Percentiles rank a stretch among this genome's conserved stretches.
Evolutionary conservation across 352 stramenopile species (phyloP).

Genomic region (Nothophytophthora sp.): DNA sequence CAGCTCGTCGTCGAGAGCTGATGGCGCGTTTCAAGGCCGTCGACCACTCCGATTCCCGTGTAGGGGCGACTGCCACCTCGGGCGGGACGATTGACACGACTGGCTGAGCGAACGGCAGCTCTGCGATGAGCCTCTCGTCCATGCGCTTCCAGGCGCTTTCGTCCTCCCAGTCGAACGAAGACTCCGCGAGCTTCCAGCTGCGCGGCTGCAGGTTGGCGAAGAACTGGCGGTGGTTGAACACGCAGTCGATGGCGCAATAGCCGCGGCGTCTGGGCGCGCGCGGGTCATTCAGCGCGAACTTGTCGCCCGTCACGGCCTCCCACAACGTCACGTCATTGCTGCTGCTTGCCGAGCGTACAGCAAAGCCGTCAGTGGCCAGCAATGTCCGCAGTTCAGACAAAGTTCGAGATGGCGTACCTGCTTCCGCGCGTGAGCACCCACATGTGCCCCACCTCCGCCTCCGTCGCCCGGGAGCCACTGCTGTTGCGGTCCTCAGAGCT

Average conservation of each 20-base stretch:
- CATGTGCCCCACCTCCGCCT: slow-evolving; percentile 58
- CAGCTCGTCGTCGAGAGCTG: slow-evolving; percentile 34
- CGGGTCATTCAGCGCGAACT: slow-evolving; percentile 30
- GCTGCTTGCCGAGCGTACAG: slow-evolving; percentile 12
- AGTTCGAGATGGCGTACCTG: slow-evolving; percentile 6
- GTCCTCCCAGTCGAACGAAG: slow-evolving; percentile 64
- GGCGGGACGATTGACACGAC: slow-evolving; percentile 32
- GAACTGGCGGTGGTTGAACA: slow-evolving; percentile 78
- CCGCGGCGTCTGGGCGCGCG: slow-evolving; percentile 20
- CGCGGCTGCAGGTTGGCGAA: slow-evolving; percentile 79
- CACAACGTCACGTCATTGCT: slow-evolving; percentile 52
- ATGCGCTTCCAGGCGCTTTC: slow-evolving; percentile 63
- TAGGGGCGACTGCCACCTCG: slow-evolving; percentile 21
- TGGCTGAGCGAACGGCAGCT: slow-evolving; percentile 39
- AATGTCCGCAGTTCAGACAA: background rate
- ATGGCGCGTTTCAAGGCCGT: slow-evolving; percentile 39
- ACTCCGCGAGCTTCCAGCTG: slow-evolving; percentile 39
- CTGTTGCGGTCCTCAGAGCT: slow-evolving; percentile 14
- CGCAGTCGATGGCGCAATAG: slow-evolving; percentile 80
- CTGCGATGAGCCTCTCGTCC: slow-evolving; percentile 44
- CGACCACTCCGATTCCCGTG: slow-evolving; percentile 55
- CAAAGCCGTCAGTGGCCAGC: background rate
- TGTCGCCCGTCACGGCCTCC: slow-evolving; percentile 74
- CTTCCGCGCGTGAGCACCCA: slow-evolving; percentile 75
- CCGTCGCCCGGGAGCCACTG: background rate